Percentiles rank a stretch among this genome's conserved stretches.
Conservation (phyloP, 2,329 filamentous ascomycete genomes). For the Exserohilum turcica region DNA sequence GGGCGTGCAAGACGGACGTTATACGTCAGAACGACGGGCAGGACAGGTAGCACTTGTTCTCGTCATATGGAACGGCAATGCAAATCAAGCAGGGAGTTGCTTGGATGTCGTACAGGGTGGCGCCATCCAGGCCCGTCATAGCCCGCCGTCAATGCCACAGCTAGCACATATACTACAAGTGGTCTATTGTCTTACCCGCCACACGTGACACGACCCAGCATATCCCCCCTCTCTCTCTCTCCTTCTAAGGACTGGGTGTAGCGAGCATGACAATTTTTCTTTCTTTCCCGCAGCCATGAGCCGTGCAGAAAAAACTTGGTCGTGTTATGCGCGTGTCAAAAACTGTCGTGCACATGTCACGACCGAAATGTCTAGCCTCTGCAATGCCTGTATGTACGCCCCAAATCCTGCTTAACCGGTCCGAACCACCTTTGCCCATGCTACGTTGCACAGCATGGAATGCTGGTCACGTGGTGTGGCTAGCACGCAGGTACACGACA, state of each 20-base stretch:
- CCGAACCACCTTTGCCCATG: conserved; percentile 10
- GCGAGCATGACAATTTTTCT: background rate
- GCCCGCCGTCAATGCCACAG: background rate
- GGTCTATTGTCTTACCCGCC: background rate
- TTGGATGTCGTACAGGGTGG: background rate
- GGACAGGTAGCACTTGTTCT: background rate
- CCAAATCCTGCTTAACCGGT: conserved; percentile 9
- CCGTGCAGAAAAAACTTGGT: background rate
- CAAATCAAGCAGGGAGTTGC: conserved; percentile 19
- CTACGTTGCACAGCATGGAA: conserved; percentile 23
- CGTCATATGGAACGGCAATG: conserved; percentile 4
- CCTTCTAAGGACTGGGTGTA: background rate
- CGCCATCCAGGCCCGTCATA: background rate
- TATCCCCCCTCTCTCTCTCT: too few relatives aligned
- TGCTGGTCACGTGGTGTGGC: conserved; percentile 14
- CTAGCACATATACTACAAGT: background rate
- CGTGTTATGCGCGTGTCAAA: background rate
- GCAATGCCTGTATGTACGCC: background rate
- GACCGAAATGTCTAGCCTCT: background rate
- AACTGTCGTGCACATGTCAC: background rate
- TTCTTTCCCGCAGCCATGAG: background rate
- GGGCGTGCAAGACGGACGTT: conserved; percentile 19
- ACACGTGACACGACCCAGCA: conserved; percentile 1
- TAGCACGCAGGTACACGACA: conserved; percentile 15
- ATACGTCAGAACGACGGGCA: conserved; percentile 14